A percentile compares a stretch with the other conserved stretches of the same genome.
phyloP scores from a whole-genome alignment of 768 basidiomycete genomes.

The Clitopilus passeckerianus region DNA sequence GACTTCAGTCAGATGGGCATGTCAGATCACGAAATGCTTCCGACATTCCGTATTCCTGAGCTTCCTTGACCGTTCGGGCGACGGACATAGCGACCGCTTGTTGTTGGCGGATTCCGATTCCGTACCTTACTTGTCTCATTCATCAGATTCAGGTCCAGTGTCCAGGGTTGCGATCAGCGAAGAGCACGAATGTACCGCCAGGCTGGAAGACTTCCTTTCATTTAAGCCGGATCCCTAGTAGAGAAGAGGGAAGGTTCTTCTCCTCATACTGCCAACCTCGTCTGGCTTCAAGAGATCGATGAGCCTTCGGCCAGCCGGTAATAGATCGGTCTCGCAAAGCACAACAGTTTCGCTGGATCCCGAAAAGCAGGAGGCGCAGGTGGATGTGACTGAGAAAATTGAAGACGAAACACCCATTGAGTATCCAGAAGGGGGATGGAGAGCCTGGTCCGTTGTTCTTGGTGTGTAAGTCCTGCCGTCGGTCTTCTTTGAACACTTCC shows the following conservation, averaged over 20 bases:
- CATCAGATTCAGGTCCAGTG: neutral
- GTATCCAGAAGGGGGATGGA: slow-evolving; percentile 34
- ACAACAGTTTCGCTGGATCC: neutral
- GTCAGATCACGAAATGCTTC: neutral
- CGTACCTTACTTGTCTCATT: neutral
- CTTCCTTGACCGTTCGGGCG: neutral
- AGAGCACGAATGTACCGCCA: neutral
- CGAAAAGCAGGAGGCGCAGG: neutral
- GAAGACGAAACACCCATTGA: slow-evolving; percentile 1
- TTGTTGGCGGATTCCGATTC: neutral
- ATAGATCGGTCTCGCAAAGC: neutral
- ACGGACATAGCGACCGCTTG: neutral
- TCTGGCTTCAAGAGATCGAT: neutral
- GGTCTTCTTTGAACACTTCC: neutral
- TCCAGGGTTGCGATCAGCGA: neutral
- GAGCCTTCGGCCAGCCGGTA: neutral
- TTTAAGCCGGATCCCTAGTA: neutral
- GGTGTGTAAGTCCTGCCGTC: slow-evolving; percentile 30
- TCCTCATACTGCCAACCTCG: no score
- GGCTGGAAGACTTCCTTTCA: neutral
- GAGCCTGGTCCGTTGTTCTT: slow-evolving; percentile 36
- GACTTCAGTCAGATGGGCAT: neutral
- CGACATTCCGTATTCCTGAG: neutral
- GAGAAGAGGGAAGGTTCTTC: neutral
- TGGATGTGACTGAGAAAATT: neutral